Evolutionary conservation across 176 grass and related monocot genomes (phyloP), one percentile per base, ranked within the genome.

Genomic region (Oryza meyeriana): DNA sequence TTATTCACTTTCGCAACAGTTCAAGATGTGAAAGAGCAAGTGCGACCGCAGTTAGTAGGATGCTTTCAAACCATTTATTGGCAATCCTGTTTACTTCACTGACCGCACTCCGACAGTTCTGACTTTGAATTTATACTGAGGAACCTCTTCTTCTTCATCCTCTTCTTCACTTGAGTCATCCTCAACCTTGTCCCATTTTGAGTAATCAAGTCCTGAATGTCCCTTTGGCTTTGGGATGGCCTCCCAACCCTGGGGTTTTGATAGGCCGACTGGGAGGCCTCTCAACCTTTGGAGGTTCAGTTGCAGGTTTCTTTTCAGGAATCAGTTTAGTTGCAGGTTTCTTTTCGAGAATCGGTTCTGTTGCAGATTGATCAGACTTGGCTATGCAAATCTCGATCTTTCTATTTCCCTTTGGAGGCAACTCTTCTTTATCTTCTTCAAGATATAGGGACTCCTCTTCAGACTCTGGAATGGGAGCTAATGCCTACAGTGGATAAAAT

Each of bases 201-300:
- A 98, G 78, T 98, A 98, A 82, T 98, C 92, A 75, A 98, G 90
- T 25, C 90, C 82, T 57, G 95, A 91, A 85, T 98, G 95, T 1
- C 92, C 92, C 87, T 98, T 98, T 30, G 90, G 95, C 87, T 98
- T 98, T 64, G 87, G 66, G 3, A 97, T 85, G 41, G 91, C 48
- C 26, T 89, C 87, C 94, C 77, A 92, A 14, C 94, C 87, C 14
- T 88, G 82, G 1, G 66, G 45, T 57, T 92, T 92, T 32, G 83
- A 61, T 59, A n/a, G 72, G 77, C 55, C 72, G 31, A 69, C 8
- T 25, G 34, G 66, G 29, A 34, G 64, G 72, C 8, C 41, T 47
- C 31, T 85, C 72, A 72, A 71, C 58, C 27, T 83, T 87, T 30
- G 16, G 64, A 77, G 74, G 67, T 74, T 58, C 52, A n/a, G 52